These are phyloP conservation scores for Teratosphaeriaceae sp. DNA, from an alignment of 2,329 filamentous ascomycete genomes.

Conservation along the genomic window DNA sequence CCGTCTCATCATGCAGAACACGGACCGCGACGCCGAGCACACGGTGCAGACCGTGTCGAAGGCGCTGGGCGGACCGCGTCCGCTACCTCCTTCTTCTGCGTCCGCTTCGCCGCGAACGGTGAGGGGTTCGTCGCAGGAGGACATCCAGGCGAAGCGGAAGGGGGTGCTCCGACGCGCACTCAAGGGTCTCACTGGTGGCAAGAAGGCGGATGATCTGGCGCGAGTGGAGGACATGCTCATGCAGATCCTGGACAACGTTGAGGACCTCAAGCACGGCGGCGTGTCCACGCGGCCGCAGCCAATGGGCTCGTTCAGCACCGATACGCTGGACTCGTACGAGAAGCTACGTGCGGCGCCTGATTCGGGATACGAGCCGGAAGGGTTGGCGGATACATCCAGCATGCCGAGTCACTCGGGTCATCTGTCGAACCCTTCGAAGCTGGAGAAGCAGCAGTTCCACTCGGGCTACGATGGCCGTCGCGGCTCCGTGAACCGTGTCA, in stretches of 20 bases:
- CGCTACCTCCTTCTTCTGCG: no score
- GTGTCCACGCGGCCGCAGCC: conserved; percentile 30
- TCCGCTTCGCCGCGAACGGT: conserved; percentile 52
- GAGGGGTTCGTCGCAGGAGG: conserved; percentile 48
- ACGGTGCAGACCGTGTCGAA: conserved; percentile 58
- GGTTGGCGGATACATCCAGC: conserved; percentile 67
- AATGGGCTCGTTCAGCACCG: conserved; percentile 23
- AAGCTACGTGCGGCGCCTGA: conserved; percentile 64
- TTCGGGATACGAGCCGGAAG: conserved; percentile 75
- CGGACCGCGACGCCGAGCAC: conserved; percentile 82
- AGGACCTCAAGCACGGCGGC: conserved; percentile 47
- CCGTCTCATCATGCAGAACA: conserved; percentile 76
- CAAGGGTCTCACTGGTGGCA: conserved; percentile 72
- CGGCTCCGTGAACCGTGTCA: conserved; percentile 71
- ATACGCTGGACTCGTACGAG: conserved; percentile 61
- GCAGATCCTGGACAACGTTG: conserved; percentile 86
- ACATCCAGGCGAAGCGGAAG: conserved; percentile 69
- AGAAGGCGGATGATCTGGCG: conserved; percentile 67
- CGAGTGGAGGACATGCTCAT: conserved; percentile 54
- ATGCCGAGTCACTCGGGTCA: conserved; percentile 71
- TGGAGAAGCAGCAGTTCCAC: conserved; percentile 34
- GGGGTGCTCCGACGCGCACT: conserved; percentile 94
- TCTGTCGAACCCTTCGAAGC: conserved; percentile 35
- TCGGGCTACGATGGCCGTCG: conserved; percentile 47
- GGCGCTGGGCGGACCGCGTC: conserved; percentile 77